Base-by-base conservation (phyloP, 2,329 filamentous ascomycete species). In the Chalaropsis ovoidea region DNA sequence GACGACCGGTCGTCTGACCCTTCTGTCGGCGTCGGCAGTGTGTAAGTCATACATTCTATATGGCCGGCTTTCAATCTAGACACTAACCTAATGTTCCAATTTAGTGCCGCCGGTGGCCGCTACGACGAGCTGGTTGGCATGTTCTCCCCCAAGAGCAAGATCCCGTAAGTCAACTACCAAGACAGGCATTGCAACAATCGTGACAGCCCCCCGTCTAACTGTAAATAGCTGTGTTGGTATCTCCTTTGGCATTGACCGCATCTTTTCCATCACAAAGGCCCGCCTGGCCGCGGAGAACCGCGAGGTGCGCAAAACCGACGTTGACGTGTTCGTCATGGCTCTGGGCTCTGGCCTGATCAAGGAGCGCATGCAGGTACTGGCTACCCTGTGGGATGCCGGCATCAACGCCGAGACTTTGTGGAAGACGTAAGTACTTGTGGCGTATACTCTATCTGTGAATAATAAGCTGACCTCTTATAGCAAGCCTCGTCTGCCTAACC, bases 91-190 rank as follows among this genome's bases (percentile, higher is more conserved):
- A 11, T 35, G n/a, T 58, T 6, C 24, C n/a, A 42, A 61, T 15
- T 35, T 24, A 68, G 67, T 39, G 92, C 91, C 56, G 92, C 91
- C 3, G 92, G 91, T 72, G 90, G 91, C 56, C 87, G 92, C 68
- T 96, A 96, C 75, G 93, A 96, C 76, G 87, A 94, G 73, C 82
- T 96, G 3, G 93, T 96, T 4, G 89, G 89, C 77, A 96, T 96
- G 90, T 96, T 96, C 79, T 86, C 85, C 65, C 87, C 87, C 71
- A 93, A 92, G 77, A 83, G 80, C 24, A 86, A 92, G 73, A 90
- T 96, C 65, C 93, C 90, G 68, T 69, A 67, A 68, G 68, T 68
- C 15, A 15, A 11, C 19, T 13, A 24, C n/a, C 11, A 17, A 42
- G 47, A 15, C 8, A 31, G 31, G 15, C 13, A 19, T 15, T 47